Evolutionary conservation across 1,139 yeast species (phyloP).

Genomic region (Blastobotrys indianensis): DNA sequence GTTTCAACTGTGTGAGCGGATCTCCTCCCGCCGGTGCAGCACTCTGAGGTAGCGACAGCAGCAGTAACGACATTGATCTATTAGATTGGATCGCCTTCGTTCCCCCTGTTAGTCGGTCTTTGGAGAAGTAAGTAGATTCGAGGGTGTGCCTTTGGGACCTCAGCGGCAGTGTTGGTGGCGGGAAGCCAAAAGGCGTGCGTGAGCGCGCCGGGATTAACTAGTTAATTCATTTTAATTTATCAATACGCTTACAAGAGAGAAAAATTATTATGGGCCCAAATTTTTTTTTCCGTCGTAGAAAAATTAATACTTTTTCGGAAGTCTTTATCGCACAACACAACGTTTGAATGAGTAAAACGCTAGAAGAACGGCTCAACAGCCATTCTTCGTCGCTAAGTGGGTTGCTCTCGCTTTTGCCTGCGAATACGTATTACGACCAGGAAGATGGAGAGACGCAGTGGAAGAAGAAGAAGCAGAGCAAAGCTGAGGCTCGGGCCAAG

Average conservation of each 20-base stretch:
- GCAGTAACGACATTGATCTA: constrained; percentile 13
- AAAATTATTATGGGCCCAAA: too few relatives aligned
- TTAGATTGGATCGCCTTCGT: too few relatives aligned
- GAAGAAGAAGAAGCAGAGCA: constrained; percentile 68
- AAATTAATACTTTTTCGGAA: too few relatives aligned
- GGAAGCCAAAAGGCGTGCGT: too few relatives aligned
- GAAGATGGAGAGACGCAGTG: constrained; percentile 79
- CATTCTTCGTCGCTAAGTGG: constrained; percentile 91
- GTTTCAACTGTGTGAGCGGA: constrained; percentile 36
- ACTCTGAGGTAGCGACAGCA: constrained; percentile 44
- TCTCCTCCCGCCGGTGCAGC: constrained; percentile 45
- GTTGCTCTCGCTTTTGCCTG: constrained; percentile 82
- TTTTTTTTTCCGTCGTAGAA: neutral
- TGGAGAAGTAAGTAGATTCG: too few relatives aligned
- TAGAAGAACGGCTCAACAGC: constrained; percentile 63
- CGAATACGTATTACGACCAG: constrained; percentile 80
- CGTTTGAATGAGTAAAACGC: constrained; percentile 28
- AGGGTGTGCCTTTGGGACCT: too few relatives aligned
- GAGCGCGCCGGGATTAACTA: too few relatives aligned
- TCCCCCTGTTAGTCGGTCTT: too few relatives aligned
- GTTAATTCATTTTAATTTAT: too few relatives aligned
- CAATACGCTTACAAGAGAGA: neutral
- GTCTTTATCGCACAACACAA: neutral
- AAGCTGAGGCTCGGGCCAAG: constrained; percentile 55
- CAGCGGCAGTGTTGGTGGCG: too few relatives aligned